Percentiles rank a stretch among this genome's conserved stretches.
Conservation (phyloP, 257 asterid species). For the Petunia axillaris region DNA sequence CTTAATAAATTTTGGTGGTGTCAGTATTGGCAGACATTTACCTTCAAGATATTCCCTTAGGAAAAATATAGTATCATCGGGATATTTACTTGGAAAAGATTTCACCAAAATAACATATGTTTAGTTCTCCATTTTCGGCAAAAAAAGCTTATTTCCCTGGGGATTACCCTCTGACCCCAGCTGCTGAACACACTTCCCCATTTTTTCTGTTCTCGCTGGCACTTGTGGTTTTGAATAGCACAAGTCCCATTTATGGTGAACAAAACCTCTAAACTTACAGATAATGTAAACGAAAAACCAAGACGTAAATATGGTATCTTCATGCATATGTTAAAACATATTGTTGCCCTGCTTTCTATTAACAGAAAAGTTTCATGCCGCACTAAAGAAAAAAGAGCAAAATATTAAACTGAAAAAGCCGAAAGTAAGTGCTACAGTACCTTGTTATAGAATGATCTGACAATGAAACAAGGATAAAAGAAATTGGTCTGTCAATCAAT, state of each 20-base stretch:
- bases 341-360: neutral
- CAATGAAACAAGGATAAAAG: neutral
- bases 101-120: neutral
- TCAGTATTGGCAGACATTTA: neutral
- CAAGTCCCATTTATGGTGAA: neutral
- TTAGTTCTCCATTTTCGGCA: neutral
- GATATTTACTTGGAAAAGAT: neutral
- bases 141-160: neutral
- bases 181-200: neutral
- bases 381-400: neutral
- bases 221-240: neutral
- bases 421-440: neutral
- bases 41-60: no score
- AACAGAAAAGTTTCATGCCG: neutral
- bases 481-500: neutral
- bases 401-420: neutral
- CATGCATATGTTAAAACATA: neutral
- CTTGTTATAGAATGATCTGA: slow-evolving; percentile 5
- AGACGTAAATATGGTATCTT: neutral
- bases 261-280: neutral
- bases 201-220: neutral
- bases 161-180: neutral
- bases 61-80: neutral
- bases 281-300: neutral
- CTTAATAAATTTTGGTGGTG: neutral